Evolutionary conservation across 768 basidiomycete genomes (phyloP), one percentile per base, ranked within the genome.

Genomic region (Pleurotus eryngii): DNA sequence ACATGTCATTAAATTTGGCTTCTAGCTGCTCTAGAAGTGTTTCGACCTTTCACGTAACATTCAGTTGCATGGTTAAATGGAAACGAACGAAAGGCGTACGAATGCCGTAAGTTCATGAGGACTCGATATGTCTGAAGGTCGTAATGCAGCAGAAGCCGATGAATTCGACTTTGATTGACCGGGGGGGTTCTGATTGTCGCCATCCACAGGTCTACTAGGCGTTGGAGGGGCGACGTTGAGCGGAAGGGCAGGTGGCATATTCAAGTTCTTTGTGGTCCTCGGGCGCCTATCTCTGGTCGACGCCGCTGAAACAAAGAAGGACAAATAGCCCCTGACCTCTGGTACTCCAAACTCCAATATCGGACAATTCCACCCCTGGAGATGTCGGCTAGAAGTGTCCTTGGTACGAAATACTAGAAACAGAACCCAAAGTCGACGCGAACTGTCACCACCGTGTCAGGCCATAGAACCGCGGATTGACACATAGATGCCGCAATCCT

Each of bases 91-190:
- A 48, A 49, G 27, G 81, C 90, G 72, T 68, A 97, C 95, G 73
- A 95, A 97, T 18, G 92, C 92, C 27, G 95, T 96, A 61, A 97
- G 72, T 69, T 97, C 95, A 68, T 95, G 94, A 1, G 95, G 95
- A 65, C 91, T 93, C 2, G 94, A 92, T 37, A 92, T 92, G 63
- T 94, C 90, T 57, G 76, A 76, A 27, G 73, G 75, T 49, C 68
- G 70, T 3, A 79, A 72, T 42, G 72, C 64, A 63, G 77, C 80
- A 7, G 74, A 70, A 18, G 73, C 64, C 1, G 67, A 66, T 20
- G 71, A 57, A 54, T 76, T 77, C 61, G 80, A 82, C 55, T 65
- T 62, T 11, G 70, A 66, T n/a, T 75, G 67, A 9, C 80, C 76
- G 22, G 82, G 81, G n/a, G 81, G 84, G 64, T 76, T 80, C 61